phyloP scores from a whole-genome alignment of 1,139 yeast species.

The Debaryomyces nepalensis region DNA sequence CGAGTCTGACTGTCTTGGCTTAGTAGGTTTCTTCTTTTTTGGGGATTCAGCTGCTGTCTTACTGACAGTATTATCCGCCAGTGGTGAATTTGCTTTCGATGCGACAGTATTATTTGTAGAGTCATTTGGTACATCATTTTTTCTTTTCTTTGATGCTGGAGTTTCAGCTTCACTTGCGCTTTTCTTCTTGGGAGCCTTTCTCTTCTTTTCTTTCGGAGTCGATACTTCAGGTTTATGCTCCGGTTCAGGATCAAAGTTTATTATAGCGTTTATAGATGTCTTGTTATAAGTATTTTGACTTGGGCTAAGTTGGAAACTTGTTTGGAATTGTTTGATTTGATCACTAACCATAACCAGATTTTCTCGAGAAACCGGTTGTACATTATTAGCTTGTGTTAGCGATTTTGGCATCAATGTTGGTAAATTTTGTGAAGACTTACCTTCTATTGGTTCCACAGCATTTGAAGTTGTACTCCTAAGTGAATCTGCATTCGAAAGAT shows the following conservation, averaged over 20 bases:
- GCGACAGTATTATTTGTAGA: not conserved
- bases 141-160: constrained; percentile 19
- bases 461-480: constrained; percentile 4
- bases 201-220: constrained; percentile 20
- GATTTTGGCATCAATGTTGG: constrained; percentile 22
- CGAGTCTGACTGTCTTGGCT: constrained; percentile 14
- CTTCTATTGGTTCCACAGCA: constrained; percentile 5
- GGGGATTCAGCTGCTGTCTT: constrained; percentile 5
- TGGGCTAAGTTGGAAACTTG: constrained; percentile 29
- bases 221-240: constrained; percentile 14
- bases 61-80: constrained; percentile 7
- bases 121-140: constrained; percentile 7
- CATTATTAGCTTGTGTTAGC: not conserved
- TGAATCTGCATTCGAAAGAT: constrained; percentile 11
- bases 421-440: constrained; percentile 12
- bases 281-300: constrained; percentile 25
- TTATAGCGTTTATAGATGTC: constrained; percentile 44
- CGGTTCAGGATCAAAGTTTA: constrained; percentile 39
- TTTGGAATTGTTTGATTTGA: constrained; percentile 38
- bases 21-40: constrained; percentile 15
- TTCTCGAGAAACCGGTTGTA: constrained; percentile 4
- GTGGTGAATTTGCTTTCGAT: not conserved
- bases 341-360: constrained; percentile 20
- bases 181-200: constrained; percentile 20
- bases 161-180: constrained; percentile 15